These are phyloP conservation scores for Aspergillus conjunctus DNA, from an alignment of 495 filamentous ascomycete species.

Conservation along the genomic window DNA sequence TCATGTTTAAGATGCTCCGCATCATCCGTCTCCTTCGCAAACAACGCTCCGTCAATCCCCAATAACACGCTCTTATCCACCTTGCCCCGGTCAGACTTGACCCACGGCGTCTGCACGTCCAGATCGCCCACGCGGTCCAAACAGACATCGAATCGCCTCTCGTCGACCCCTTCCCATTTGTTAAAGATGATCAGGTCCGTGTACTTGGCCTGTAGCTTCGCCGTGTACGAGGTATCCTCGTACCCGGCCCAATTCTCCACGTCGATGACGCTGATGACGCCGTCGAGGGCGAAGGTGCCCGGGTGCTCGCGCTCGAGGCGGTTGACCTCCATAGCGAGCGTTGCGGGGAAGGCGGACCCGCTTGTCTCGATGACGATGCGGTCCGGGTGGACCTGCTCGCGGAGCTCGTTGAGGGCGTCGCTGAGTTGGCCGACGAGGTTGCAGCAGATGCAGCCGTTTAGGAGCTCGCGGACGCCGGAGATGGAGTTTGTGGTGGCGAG, in stretches of 20 bases:
- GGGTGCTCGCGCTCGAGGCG: constrained; percentile 61
- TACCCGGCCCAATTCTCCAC: constrained; percentile 98
- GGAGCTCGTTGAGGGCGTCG: constrained; percentile 74
- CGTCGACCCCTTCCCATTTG: constrained; percentile 82
- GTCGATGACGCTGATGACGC: constrained; percentile 90
- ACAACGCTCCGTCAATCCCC: constrained; percentile 81
- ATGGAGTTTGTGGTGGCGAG: constrained; percentile 79
- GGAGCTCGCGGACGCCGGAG: constrained; percentile 84
- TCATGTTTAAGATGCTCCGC: constrained; percentile 27
- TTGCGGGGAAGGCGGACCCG: constrained; percentile 86
- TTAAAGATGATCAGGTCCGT: constrained; percentile 94
- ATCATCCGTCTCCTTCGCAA: constrained; percentile 50
- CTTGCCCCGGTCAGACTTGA: constrained; percentile 75
- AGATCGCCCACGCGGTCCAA: constrained; percentile 85
- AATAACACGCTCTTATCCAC: constrained; percentile 78
- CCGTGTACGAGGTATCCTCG: constrained; percentile 85
- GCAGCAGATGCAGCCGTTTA: constrained; percentile 98
- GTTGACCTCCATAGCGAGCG: constrained; percentile 91
- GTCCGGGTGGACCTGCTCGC: constrained; percentile 62
- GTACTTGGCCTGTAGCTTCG: constrained; percentile 82
- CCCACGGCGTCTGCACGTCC: constrained; percentile 76
- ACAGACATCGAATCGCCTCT: constrained; percentile 76
- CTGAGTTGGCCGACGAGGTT: constrained; percentile 91
- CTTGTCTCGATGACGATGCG: constrained; percentile 92
- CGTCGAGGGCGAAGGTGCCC: constrained; percentile 75